These are phyloP conservation scores for Rhodotorula sp. DNA, from an alignment of 1,284 basidiomycete species.

Conservation along the genomic window DNA sequence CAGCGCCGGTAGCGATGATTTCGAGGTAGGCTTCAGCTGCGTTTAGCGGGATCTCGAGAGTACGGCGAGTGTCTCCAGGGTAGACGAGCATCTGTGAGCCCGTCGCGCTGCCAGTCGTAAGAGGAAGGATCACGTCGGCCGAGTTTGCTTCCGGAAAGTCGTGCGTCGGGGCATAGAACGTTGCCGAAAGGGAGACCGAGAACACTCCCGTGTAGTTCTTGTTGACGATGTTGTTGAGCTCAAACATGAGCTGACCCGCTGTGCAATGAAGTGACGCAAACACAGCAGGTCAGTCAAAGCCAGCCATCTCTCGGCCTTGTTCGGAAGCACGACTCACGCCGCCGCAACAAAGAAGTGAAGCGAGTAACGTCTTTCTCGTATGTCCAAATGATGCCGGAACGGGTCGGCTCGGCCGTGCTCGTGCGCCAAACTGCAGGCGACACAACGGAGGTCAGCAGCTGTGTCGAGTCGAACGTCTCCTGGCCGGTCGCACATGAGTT, in stretches of 20 bases:
- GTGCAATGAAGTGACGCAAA: neutral
- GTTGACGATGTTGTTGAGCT: conserved; percentile 11
- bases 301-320: neutral
- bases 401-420: conserved; percentile 41
- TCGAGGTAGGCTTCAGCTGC: conserved; percentile 30
- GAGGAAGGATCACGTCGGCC: conserved; percentile 27
- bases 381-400: conserved; percentile 38
- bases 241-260: conserved; percentile 13
- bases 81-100: conserved; percentile 48
- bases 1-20: conserved; percentile 31
- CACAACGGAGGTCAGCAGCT: neutral
- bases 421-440: conserved; percentile 38
- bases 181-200: conserved; percentile 21
- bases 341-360: too few relatives aligned
- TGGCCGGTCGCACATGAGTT: fast-evolving
- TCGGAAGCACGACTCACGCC: too few relatives aligned
- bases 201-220: conserved; percentile 25
- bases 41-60: conserved; percentile 14
- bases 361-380: conserved; percentile 31
- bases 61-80: conserved; percentile 14
- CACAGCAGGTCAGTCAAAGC: too few relatives aligned
- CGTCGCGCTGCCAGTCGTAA: conserved; percentile 43
- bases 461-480: neutral
- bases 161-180: conserved; percentile 22
- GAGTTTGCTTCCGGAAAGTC: neutral